These are phyloP conservation scores for Escallonia rubra DNA, from an alignment of 129 eudicot species.

Conservation along the genomic window DNA sequence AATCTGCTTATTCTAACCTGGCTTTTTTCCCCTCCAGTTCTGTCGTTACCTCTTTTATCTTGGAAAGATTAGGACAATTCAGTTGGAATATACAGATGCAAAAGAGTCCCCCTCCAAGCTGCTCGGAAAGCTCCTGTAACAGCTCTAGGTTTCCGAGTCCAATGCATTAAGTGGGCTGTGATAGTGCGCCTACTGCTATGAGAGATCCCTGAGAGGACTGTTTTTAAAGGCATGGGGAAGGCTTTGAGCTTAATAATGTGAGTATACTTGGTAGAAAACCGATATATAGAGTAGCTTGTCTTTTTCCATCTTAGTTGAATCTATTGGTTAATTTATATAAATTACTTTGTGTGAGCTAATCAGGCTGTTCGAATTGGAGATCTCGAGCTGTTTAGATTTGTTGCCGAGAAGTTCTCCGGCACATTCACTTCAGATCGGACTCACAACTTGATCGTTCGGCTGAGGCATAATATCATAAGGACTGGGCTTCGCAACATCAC, in stretches of 20 bases:
- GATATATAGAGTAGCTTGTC: too few species aligned
- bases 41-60: conserved; percentile 23
- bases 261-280: too few species aligned
- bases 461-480: conserved; percentile 22
- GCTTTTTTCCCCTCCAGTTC: too few species aligned
- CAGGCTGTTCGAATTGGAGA: conserved; percentile 29
- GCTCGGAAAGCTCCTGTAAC: conserved; percentile 26
- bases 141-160: conserved; percentile 21
- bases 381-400: conserved; percentile 14
- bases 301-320: too few species aligned
- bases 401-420: conserved; percentile 12
- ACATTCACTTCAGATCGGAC: conserved; percentile 17
- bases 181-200: conserved; percentile 21
- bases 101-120: conserved; percentile 21
- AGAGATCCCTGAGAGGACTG: conserved; percentile 24
- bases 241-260: conserved; percentile 21
- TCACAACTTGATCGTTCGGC: conserved; percentile 19
- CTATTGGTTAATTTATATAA: too few species aligned
- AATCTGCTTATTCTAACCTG: neutral
- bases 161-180: conserved; percentile 25
- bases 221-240: conserved; percentile 24
- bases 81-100: conserved; percentile 25
- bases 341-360: too few species aligned
- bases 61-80: conserved; percentile 25
- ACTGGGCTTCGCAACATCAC: conserved; percentile 20